phyloP scores from a whole-genome alignment of 352 stramenopile genomes.

The Phytophthora syringae region DNA sequence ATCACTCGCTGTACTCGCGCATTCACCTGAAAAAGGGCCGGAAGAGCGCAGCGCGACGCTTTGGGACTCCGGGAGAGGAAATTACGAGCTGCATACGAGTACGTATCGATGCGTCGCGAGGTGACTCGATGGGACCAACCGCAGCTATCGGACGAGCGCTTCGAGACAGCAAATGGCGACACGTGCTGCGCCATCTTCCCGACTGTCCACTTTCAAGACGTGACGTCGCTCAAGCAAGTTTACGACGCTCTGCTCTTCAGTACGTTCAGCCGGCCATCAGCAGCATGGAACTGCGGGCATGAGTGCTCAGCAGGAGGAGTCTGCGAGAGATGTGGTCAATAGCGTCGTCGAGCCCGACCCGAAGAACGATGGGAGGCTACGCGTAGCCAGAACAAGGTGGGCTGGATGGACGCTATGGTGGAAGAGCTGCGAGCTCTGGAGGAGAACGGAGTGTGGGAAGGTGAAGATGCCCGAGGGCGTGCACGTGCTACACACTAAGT shows the following conservation, averaged over 20 bases:
- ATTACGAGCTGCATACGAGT: constrained; percentile 30
- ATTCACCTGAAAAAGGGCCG: constrained; percentile 31
- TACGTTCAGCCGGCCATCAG: constrained; percentile 40
- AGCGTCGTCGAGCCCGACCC: background rate
- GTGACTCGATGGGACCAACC: no score
- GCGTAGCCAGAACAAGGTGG: background rate
- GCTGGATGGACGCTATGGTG: background rate
- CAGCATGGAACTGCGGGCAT: background rate
- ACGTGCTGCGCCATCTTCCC: constrained; percentile 19
- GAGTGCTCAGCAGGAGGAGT: background rate
- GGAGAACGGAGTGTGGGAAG: constrained; percentile 5
- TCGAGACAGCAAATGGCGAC: constrained; percentile 33
- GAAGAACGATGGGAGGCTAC: constrained; percentile 23
- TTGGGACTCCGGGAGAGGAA: constrained; percentile 24
- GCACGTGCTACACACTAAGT: background rate
- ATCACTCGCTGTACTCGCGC: constrained; percentile 20
- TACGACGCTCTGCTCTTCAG: constrained; percentile 46
- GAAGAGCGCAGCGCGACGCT: constrained; percentile 21
- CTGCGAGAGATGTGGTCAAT: background rate
- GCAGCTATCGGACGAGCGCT: constrained; percentile 29
- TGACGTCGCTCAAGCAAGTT: constrained; percentile 39
- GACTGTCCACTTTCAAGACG: constrained; percentile 32
- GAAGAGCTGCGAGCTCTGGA: background rate
- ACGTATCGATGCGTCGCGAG: constrained; percentile 24
- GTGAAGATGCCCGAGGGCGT: background rate